Base-by-base conservation (phyloP, 2,329 filamentous ascomycete genomes). In the Sporothrix humicola region DNA sequence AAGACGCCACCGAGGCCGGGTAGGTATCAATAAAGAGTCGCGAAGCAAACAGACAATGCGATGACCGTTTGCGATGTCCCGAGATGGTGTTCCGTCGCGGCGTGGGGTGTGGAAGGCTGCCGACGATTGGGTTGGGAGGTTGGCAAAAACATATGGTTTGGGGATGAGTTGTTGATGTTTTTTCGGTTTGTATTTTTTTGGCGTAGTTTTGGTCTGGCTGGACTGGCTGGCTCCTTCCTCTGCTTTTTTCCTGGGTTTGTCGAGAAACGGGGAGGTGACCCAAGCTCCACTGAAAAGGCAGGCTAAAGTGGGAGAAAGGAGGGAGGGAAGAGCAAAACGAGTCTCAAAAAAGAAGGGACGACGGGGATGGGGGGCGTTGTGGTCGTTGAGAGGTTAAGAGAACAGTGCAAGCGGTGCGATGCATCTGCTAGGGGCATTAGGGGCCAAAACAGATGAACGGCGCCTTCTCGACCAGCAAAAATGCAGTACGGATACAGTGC, bases 231-330 rank as follows among this genome's bases (percentile, higher is more conserved):
- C 31, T 37, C 31, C 31, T 37, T 71, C 31, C 58, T 68, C 9
- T 17, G 23, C 15, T 44, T 68, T 71, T 71, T 46, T 50, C n/a
- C 50, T 54, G 48, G 48, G 26, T 66, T 56, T 58, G 71, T 52
- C 50, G 59, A n/a, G 50, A 52, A 68, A 54, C 66, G 48, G 65
- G 15, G 42, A 23, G 26, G 48, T 52, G 44, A 17, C 26, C 66
- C 48, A 37, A 72, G 58, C 70, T 72, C 70, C 70, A 72, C 70
- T 69, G 42, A 59, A 72, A 59, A 56, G 71, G 61, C 50, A 68
- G 71, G 71, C 61, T 72, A 68, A 73, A 65, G 58, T 73, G 66
- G 66, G 65, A 70, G 72, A 65, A 71, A 73, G 48, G 71, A 66
- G 59, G 31, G 59, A 58, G 61, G 48, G 23, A 68, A 50, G 42